A percentile compares a stretch with the other conserved stretches of the same genome.
Conservation (phyloP, 2,329 filamentous ascomycete genomes). For the Ceratocystis alfenasii region DNA sequence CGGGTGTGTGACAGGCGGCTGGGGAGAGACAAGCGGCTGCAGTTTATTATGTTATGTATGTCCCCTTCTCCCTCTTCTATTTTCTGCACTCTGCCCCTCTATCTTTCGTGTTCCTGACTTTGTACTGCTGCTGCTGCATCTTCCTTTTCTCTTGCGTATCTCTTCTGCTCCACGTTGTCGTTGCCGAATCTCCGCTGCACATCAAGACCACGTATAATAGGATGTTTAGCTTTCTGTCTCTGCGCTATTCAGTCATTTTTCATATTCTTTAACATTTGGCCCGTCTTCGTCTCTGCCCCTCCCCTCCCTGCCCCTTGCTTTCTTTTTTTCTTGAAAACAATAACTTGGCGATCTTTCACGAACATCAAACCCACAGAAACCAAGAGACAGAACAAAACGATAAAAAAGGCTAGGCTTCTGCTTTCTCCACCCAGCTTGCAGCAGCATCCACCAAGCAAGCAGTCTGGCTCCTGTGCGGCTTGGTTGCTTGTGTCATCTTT, state of each 20-base stretch:
- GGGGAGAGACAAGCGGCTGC: background rate
- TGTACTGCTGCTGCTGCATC: background rate
- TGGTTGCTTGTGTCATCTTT: slow-evolving; percentile 8
- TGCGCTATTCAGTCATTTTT: slow-evolving; percentile 1
- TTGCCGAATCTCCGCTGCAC: background rate
- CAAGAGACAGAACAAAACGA: background rate
- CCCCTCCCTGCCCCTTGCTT: background rate
- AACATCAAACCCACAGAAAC: background rate
- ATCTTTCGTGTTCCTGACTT: background rate
- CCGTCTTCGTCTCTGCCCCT: background rate
- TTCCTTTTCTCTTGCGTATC: background rate
- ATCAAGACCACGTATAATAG: background rate
- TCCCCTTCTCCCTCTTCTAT: background rate
- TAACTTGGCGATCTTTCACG: slow-evolving; percentile 1
- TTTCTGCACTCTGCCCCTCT: background rate
- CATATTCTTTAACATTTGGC: background rate
- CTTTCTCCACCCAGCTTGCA: background rate
- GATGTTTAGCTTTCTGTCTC: slow-evolving; percentile 9
- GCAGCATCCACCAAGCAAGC: background rate
- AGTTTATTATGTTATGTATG: background rate
- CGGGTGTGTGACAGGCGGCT: background rate
- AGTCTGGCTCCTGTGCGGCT: background rate
- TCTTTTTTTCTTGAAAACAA: background rate
- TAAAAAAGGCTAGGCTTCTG: background rate
- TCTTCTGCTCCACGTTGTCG: background rate